These are phyloP conservation scores for Globisporangium nagaii DNA, from an alignment of 352 stramenopile genomes.

Conservation along the genomic window DNA sequence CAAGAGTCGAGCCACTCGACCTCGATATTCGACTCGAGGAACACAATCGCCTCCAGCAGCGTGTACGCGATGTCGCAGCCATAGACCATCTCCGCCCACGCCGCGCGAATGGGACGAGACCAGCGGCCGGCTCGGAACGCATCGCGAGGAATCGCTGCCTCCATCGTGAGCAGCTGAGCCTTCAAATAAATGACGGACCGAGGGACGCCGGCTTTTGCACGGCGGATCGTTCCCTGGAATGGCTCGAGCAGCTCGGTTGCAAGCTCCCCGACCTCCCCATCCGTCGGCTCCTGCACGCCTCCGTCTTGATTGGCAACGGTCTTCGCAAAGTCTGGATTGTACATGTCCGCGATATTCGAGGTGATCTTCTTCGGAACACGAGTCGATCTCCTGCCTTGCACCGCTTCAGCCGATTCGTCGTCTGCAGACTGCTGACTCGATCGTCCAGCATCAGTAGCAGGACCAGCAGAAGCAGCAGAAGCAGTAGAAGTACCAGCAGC, in stretches of 20 bases:
- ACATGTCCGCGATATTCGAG: slow-evolving; percentile 75
- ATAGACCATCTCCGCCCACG: slow-evolving; percentile 74
- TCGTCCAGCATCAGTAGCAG: background rate
- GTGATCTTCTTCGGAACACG: slow-evolving; percentile 71
- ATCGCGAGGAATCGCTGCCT: slow-evolving; percentile 72
- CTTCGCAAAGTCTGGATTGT: slow-evolving; percentile 61
- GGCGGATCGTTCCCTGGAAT: slow-evolving; percentile 46
- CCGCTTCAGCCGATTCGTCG: slow-evolving; percentile 9
- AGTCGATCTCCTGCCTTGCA: slow-evolving; percentile 37
- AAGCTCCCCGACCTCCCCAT: slow-evolving; percentile 66
- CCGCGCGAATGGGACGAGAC: slow-evolving; percentile 52
- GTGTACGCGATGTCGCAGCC: slow-evolving; percentile 36
- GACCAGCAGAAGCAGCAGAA: background rate
- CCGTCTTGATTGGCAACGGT: slow-evolving; percentile 12
- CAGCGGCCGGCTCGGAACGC: slow-evolving; percentile 75
- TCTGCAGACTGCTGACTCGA: background rate
- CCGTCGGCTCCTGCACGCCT: slow-evolving; percentile 34
- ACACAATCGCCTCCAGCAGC: slow-evolving; percentile 64
- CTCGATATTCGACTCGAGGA: slow-evolving; percentile 72
- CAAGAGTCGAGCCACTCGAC: slow-evolving; percentile 68
- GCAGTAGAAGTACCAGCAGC: background rate
- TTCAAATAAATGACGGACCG: slow-evolving; percentile 46
- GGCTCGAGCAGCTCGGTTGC: slow-evolving; percentile 63
- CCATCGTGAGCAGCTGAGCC: slow-evolving; percentile 62
- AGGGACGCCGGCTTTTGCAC: slow-evolving; percentile 29